Evolutionary conservation across 73 alveolate genomes (phyloP).

Genomic region (Chromera velia): DNA sequence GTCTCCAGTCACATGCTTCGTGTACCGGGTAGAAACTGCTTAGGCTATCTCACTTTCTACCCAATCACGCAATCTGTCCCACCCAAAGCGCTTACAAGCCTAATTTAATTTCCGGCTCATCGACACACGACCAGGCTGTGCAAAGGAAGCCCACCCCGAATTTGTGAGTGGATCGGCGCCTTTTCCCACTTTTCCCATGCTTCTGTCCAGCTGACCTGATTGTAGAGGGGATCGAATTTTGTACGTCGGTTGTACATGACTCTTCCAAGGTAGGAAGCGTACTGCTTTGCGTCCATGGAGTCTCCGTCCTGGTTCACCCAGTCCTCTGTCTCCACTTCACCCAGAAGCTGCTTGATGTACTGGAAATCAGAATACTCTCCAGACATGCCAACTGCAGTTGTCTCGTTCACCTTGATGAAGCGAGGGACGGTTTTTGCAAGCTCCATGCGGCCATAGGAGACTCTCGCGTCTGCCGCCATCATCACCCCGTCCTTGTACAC

Average conservation of each 20-base stretch:
- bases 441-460: slow-evolving; percentile 61
- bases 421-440: slow-evolving; percentile 57
- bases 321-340: slow-evolving; percentile 58
- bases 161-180: too few relatives aligned
- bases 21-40: too few relatives aligned
- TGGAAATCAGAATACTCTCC: slow-evolving; percentile 79
- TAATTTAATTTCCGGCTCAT: too few relatives aligned
- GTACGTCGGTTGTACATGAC: slow-evolving; percentile 58
- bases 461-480: slow-evolving; percentile 62
- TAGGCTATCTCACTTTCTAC: too few relatives aligned
- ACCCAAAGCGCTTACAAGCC: too few relatives aligned
- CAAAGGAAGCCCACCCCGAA: too few relatives aligned
- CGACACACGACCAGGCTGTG: too few relatives aligned
- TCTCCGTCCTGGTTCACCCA: slow-evolving; percentile 66
- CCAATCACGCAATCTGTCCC: too few relatives aligned
- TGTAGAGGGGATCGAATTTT: slow-evolving; percentile 69
- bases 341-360: slow-evolving; percentile 52
- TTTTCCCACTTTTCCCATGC: too few relatives aligned
- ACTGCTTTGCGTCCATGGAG: slow-evolving; percentile 60
- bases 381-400: slow-evolving; percentile 61
- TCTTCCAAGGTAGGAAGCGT: slow-evolving; percentile 61
- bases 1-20: too few relatives aligned
- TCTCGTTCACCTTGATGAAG: slow-evolving; percentile 50
- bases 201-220: slow-evolving; percentile 61
- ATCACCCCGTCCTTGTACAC: slow-evolving; percentile 69